phyloP scores from a whole-genome alignment of 2,329 filamentous ascomycete species.

The Trichoderma citrinoviride region DNA sequence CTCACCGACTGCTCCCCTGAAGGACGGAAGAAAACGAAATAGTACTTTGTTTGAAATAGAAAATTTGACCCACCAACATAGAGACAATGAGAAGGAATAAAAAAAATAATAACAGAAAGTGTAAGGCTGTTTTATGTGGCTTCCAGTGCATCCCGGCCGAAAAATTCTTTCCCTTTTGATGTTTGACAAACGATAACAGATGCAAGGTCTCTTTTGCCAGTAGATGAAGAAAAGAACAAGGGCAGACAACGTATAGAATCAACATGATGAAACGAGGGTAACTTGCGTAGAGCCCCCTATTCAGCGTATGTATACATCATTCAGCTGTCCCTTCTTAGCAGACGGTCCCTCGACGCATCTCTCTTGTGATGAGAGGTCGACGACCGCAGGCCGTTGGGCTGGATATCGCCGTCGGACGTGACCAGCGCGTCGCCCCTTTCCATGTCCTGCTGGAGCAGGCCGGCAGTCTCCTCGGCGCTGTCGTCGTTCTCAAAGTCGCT shows the following conservation, averaged over 20 bases:
- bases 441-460: constrained; percentile 43
- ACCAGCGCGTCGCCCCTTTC: constrained; percentile 39
- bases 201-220: not conserved
- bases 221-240: not conserved
- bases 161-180: not conserved
- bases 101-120: not conserved
- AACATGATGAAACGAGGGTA: not conserved
- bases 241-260: not conserved
- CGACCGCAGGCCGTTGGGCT: constrained; percentile 35
- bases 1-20: no score
- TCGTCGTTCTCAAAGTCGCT: constrained; percentile 45
- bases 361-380: constrained; percentile 22
- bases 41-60: not conserved
- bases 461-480: constrained; percentile 45
- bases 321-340: not conserved
- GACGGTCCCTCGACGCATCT: constrained; percentile 11
- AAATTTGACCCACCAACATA: not conserved
- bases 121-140: not conserved
- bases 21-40: not conserved
- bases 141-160: not conserved
- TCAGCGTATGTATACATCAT: not conserved
- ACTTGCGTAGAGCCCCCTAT: not conserved
- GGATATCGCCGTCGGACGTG: constrained; percentile 42
- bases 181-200: not conserved
- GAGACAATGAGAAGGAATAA: not conserved